A percentile compares a stretch with the other conserved stretches of the same genome.
Evolutionary conservation across 2,329 filamentous ascomycete genomes (phyloP).

Genomic region (Rhynchosporium secalis): DNA sequence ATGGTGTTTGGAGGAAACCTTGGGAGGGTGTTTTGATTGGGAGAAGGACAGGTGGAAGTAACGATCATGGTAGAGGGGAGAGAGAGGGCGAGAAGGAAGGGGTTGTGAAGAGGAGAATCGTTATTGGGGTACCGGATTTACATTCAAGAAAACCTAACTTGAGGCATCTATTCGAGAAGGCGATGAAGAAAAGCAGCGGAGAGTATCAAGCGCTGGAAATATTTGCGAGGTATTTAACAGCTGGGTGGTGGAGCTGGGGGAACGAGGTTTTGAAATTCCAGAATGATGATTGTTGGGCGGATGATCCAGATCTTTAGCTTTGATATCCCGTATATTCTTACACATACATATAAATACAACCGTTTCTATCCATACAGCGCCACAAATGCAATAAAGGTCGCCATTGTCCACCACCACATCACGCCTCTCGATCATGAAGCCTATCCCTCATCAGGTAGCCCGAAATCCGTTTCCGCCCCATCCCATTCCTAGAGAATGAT

Average conservation of each 20-base stretch:
- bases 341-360: constrained; percentile 24
- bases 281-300: constrained; percentile 48
- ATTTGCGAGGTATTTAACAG: constrained; percentile 72
- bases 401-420: not conserved
- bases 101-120: constrained; percentile 52
- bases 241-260: constrained; percentile 79
- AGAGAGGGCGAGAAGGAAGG: not conserved
- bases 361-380: not conserved
- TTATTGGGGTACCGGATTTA: constrained; percentile 71
- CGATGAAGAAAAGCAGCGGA: constrained; percentile 45
- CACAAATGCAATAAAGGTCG: not conserved
- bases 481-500: no score
- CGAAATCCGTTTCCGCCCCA: no score
- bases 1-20: constrained; percentile 68
- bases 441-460: constrained; percentile 19
- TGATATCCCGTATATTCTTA: constrained; percentile 22
- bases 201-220: constrained; percentile 67
- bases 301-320: constrained; percentile 4
- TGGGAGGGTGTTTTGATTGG: constrained; percentile 73
- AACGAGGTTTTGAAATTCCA: constrained; percentile 73
- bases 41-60: not conserved
- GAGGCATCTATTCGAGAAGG: constrained; percentile 56
- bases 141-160: constrained; percentile 80
- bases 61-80: not conserved
- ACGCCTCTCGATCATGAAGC: constrained; percentile 14